Percentiles rank a stretch among this genome's conserved stretches.
These are phyloP conservation scores for Exobasidium cylindrosporum DNA, from an alignment of 1,284 basidiomycete species.

Conservation along the genomic window DNA sequence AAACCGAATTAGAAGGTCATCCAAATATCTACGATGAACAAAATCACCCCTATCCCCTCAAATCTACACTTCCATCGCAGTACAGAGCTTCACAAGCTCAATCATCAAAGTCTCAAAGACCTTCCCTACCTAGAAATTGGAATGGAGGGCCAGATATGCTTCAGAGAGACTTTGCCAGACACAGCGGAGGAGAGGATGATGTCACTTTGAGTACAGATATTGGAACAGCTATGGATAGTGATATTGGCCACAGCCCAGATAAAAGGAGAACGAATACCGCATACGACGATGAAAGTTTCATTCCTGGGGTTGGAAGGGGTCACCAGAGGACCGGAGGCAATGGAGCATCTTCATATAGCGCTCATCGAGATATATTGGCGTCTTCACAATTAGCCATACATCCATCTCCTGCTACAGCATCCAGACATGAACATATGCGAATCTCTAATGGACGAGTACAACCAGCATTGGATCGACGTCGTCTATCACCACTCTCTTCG, in stretches of 20 bases:
- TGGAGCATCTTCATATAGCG: slow-evolving; percentile 14
- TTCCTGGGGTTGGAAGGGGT: slow-evolving; percentile 35
- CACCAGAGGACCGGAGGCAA: slow-evolving; percentile 12
- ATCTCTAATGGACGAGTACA: slow-evolving; percentile 8
- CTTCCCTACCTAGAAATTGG: background rate
- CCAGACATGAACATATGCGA: slow-evolving; percentile 25
- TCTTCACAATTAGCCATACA: slow-evolving; percentile 14
- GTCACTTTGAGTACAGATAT: slow-evolving; percentile 10
- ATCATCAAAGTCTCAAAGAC: background rate
- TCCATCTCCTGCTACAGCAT: slow-evolving; percentile 25
- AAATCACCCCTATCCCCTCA: background rate
- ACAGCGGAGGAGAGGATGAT: slow-evolving; percentile 1
- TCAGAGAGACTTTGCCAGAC: background rate
- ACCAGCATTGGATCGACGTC: background rate
- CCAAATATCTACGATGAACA: background rate
- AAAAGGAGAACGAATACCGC: background rate
- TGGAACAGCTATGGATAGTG: background rate
- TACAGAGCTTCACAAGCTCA: slow-evolving; percentile 1
- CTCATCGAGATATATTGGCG: slow-evolving; percentile 18
- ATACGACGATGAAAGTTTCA: slow-evolving; percentile 28
- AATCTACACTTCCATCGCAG: slow-evolving; percentile 1
- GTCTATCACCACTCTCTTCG: slow-evolving; percentile 10
- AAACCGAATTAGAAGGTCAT: background rate
- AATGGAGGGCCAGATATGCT: background rate
- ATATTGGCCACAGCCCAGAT: background rate